Evolutionary conservation across 148 eudicot genomes (phyloP), one percentile per base, ranked within the genome.

Genomic region (Beta vulgaris): DNA sequence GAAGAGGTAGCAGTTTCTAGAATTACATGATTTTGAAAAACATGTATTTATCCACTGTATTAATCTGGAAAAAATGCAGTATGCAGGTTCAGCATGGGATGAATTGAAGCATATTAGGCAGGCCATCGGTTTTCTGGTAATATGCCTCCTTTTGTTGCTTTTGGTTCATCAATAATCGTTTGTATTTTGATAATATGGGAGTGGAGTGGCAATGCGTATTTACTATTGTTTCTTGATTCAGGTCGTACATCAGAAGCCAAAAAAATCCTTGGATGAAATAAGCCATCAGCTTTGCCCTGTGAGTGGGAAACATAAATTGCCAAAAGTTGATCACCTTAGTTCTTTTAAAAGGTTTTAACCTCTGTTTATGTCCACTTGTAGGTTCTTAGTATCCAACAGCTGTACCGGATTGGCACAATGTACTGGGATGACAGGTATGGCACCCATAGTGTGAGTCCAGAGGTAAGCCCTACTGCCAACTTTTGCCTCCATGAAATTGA

Each of bases 361-460:
- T 39, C 28, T 26, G 64, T 49, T 76, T 42, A 32, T 77, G 39
- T 79, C 66, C 53, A 35, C 67, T 65, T 51, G 32, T 80, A 95
- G 99, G 99, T 92, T 70, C 92, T 92, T 66, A 95, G 99, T 76
- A 87, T 92, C 81, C 99, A 92, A 65, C 99, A 95, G 77, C 76
- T 95, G 72, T 95, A 95, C 72, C 84, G 99, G 61, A 95, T 95
- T 75, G 86, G 99, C 85, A 95, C 97, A 40, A 95, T 95, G 99
- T 92, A 95, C 80, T 95, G 99, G 99, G 99, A 95, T 76, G 99
- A 95, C 86, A 95, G 91, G 82, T 95, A 92, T 81, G 96, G 97
- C 78, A 92, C 96, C 35, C 94, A 95, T 68, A 91, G 99, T 79
- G 96, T 95, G 62, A 89, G 91, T 61, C 87, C 93, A 3, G 97